A percentile compares a stretch with the other conserved stretches of the same genome.
phyloP scores from a whole-genome alignment of 2,329 filamentous ascomycete species.

The Botrytis deweyae region DNA sequence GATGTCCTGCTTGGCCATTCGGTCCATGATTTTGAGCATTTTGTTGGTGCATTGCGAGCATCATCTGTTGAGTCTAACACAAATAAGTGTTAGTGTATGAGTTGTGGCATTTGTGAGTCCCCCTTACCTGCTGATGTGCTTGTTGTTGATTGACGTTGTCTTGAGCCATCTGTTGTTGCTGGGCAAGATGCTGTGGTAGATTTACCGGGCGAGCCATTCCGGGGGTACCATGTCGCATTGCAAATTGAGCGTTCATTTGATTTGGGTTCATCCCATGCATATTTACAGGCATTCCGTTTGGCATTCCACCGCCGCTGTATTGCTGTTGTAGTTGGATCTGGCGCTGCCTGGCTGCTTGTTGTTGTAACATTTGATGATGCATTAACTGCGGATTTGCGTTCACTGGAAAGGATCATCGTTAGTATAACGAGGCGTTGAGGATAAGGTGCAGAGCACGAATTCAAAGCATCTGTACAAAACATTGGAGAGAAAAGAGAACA shows the following conservation, averaged over 20 bases:
- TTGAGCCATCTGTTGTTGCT: constrained; percentile 43
- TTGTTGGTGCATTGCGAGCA: constrained; percentile 48
- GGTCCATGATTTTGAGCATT: constrained; percentile 45
- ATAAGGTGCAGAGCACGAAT: background rate
- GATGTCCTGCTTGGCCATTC: constrained; percentile 46
- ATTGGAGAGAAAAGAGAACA: background rate
- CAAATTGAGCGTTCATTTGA: constrained; percentile 51
- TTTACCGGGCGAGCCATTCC: constrained; percentile 46
- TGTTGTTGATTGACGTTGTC: constrained; percentile 41
- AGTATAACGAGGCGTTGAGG: background rate
- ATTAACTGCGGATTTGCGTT: constrained; percentile 42
- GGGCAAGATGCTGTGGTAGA: constrained; percentile 47
- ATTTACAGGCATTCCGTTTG: constrained; percentile 49
- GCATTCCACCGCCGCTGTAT: constrained; percentile 52
- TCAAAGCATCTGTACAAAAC: background rate
- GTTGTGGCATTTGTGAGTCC: background rate
- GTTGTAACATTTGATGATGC: constrained; percentile 44
- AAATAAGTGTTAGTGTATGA: background rate
- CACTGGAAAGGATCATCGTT: background rate
- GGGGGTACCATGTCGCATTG: constrained; percentile 48
- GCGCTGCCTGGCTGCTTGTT: constrained; percentile 28
- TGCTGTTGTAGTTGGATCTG: constrained; percentile 56
- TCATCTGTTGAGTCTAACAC: constrained; percentile 12
- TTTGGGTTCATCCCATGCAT: constrained; percentile 30
- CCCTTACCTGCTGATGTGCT: constrained; percentile 41